Base-by-base conservation (phyloP, 2,329 filamentous ascomycete species). In the Aspergillus neotritici region DNA sequence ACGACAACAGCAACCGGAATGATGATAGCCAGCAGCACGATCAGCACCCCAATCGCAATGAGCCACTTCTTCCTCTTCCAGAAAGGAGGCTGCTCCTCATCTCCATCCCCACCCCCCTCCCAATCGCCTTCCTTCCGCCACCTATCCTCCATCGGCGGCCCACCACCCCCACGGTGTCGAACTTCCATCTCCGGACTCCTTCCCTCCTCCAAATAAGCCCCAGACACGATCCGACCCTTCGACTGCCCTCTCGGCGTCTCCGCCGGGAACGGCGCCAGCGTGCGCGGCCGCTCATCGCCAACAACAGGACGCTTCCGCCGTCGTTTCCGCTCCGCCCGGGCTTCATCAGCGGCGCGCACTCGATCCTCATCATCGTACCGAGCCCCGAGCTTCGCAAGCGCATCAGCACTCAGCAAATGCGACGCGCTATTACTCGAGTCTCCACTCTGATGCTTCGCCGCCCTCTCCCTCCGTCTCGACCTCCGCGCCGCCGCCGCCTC, bases 171-270 rank as follows among this genome's bases (percentile, higher is more conserved):
- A 49, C 63, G 58, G 33, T 75, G 70, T 45, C 69, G 65, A 40
- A 71, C 65, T 51, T 58, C 75, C 67, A 64, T 75, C 70, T 61
- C 76, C 58, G 66, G 58, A 35, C 59, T 63, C 31, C 63, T 71
- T 0, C 83, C 84, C 61, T 87, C 84, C 57, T 87, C 84, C 53
- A 85, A 69, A 13, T 84, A 67, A 0, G 82, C 81, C 14, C 83
- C 84, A 49, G 84, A 87, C 14, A 84, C 82, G n/a, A 86, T 72
- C 48, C 84, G 71, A 44, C 74, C 74, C 57, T 80, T 79, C 51
- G 74, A 75, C 33, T 64, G 63, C 38, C 67, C 70, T 32, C 66
- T 61, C 9, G 67, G 61, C 34, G 59, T 55, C 28, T 65, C 52
- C n/a, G 56, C 54, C 16, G 50, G 46, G 25, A 44, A 61, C 4